These are phyloP conservation scores for Solanum hybrid DNA, from an alignment of 305 asterid species.

Conservation along the genomic window DNA sequence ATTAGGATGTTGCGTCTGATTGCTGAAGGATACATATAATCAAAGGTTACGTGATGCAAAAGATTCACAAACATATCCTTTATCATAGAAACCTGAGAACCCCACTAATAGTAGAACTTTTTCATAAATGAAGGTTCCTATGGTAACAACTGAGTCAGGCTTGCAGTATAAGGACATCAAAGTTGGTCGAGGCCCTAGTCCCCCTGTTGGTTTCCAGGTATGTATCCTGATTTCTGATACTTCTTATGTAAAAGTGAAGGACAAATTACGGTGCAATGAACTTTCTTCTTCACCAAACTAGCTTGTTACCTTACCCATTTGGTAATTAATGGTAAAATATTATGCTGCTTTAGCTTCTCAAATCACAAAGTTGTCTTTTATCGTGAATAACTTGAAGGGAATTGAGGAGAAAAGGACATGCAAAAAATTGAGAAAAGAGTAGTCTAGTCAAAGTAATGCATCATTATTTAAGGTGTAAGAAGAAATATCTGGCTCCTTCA, in stretches of 20 bases:
- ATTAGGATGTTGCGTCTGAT: not conserved
- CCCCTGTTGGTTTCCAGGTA: constrained; percentile 98
- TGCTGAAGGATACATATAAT: not conserved
- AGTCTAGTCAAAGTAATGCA: not conserved
- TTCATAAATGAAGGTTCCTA: constrained; percentile 48
- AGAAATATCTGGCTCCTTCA: not conserved
- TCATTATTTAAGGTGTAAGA: not conserved
- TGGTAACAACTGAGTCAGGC: constrained; percentile 85
- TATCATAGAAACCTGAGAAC: not conserved
- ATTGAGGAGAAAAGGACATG: not conserved
- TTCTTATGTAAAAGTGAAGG: not conserved
- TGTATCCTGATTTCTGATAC: not conserved
- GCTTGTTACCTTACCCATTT: not conserved
- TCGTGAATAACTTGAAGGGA: not conserved
- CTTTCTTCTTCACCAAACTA: not conserved
- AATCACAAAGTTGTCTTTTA: not conserved
- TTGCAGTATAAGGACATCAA: constrained; percentile 91
- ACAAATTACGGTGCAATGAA: not conserved
- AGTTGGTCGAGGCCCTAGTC: constrained; percentile 87
- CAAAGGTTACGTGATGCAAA: not conserved
- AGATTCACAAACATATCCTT: not conserved
- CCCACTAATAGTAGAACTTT: not conserved
- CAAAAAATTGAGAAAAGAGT: not conserved
- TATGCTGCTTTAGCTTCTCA: not conserved
- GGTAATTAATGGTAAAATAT: not conserved